These are phyloP conservation scores for Penicillium sp. DNA, from an alignment of 2,329 filamentous ascomycete species.

Conservation along the genomic window DNA sequence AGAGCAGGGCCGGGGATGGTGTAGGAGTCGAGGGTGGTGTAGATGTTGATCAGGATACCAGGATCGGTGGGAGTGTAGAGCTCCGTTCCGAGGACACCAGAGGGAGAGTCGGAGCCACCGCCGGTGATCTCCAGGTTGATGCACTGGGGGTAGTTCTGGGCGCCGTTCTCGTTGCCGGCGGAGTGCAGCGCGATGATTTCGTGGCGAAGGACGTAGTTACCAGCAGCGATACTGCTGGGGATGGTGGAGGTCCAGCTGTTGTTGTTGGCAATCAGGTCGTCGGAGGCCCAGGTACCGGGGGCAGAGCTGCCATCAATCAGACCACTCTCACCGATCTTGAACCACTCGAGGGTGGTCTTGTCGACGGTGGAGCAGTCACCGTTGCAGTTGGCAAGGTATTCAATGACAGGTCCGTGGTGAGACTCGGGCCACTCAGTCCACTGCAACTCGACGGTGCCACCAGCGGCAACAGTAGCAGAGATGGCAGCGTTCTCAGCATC, in stretches of 20 bases:
- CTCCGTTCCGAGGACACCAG: slow-evolving; percentile 56
- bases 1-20: slow-evolving; percentile 57
- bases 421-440: slow-evolving; percentile 71
- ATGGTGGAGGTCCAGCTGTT: slow-evolving; percentile 57
- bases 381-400: slow-evolving; percentile 66
- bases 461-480: slow-evolving; percentile 64
- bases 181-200: slow-evolving; percentile 62
- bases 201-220: slow-evolving; percentile 61
- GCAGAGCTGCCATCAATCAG: slow-evolving; percentile 50
- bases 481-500: slow-evolving; percentile 56
- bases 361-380: slow-evolving; percentile 61
- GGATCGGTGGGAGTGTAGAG: slow-evolving; percentile 64
- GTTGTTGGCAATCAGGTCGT: slow-evolving; percentile 58
- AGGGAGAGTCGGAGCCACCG: slow-evolving; percentile 53
- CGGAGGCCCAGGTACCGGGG: slow-evolving; percentile 61
- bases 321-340: slow-evolving; percentile 67
- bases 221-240: slow-evolving; percentile 51
- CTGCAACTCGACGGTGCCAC: slow-evolving; percentile 61
- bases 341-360: slow-evolving; percentile 60
- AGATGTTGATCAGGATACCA: slow-evolving; percentile 66
- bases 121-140: slow-evolving; percentile 66
- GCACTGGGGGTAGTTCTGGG: slow-evolving; percentile 63
- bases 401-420: slow-evolving; percentile 68
- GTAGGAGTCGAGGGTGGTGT: slow-evolving; percentile 54
- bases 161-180: slow-evolving; percentile 49